These are phyloP conservation scores for Phycomyces blakesleeanus DNA, from an alignment of 192 early-diverging fungal genomes.

Conservation along the genomic window DNA sequence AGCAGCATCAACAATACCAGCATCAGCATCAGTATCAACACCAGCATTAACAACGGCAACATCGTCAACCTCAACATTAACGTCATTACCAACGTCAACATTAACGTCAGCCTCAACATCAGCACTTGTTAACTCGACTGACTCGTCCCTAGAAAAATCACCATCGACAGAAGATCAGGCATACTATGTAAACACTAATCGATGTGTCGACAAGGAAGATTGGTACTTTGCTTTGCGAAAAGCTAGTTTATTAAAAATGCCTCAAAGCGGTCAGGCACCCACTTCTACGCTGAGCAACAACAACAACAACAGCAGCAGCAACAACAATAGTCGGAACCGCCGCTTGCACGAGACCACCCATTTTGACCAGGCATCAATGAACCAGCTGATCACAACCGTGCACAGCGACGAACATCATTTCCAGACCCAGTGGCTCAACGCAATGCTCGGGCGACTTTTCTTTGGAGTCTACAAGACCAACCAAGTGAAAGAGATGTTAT, in stretches of 20 bases:
- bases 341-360: constrained; percentile 39
- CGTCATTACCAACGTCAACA: no score
- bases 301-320: no score
- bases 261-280: not conserved
- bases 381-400: constrained; percentile 45
- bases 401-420: constrained; percentile 56
- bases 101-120: no score
- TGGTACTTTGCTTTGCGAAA: constrained; percentile 83
- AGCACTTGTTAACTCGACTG: not conserved
- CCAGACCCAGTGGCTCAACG: constrained; percentile 79
- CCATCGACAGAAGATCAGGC: constrained; percentile 24
- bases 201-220: constrained; percentile 78
- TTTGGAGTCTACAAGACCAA: constrained; percentile 69
- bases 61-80: no score
- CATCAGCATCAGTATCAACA: no score
- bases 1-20: no score
- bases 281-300: no score
- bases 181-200: constrained; percentile 55
- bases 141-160: constrained; percentile 9
- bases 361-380: constrained; percentile 45
- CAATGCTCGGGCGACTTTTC: constrained; percentile 77
- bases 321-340: no score
- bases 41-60: no score
- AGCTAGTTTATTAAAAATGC: constrained; percentile 50
- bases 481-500: constrained; percentile 54